Conservation (phyloP, 2,329 filamentous ascomycete genomes). For the Monilinia fructigena region DNA sequence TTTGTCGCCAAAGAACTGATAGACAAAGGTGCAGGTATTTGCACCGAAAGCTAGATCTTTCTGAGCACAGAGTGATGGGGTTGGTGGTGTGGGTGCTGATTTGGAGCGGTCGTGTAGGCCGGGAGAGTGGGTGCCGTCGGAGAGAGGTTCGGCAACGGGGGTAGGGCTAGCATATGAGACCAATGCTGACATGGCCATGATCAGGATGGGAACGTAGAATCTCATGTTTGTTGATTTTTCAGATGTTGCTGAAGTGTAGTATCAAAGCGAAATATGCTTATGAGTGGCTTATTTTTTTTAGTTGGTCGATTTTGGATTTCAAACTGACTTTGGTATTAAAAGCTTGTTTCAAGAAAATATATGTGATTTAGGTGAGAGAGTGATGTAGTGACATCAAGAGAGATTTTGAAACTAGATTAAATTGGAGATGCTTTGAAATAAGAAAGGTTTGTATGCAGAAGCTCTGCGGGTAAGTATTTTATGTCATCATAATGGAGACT, state of each 20-base stretch:
- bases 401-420: background rate
- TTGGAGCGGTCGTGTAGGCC: background rate
- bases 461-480: too few species aligned
- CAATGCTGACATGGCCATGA: background rate
- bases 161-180: background rate
- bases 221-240: background rate
- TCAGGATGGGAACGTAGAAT: background rate
- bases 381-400: background rate
- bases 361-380: background rate
- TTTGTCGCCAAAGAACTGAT: background rate
- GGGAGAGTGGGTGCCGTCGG: background rate
- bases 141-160: background rate
- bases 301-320: background rate
- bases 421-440: background rate
- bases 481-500: too few species aligned
- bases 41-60: background rate
- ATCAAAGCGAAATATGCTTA: background rate
- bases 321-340: background rate
- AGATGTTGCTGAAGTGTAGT: background rate
- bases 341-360: background rate
- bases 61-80: conserved; percentile 5
- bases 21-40: conserved; percentile 10
- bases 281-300: background rate
- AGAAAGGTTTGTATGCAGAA: background rate
- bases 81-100: background rate